Base-by-base conservation (phyloP, 192 early-diverging fungal species). In the Chytriomyces sp. region DNA sequence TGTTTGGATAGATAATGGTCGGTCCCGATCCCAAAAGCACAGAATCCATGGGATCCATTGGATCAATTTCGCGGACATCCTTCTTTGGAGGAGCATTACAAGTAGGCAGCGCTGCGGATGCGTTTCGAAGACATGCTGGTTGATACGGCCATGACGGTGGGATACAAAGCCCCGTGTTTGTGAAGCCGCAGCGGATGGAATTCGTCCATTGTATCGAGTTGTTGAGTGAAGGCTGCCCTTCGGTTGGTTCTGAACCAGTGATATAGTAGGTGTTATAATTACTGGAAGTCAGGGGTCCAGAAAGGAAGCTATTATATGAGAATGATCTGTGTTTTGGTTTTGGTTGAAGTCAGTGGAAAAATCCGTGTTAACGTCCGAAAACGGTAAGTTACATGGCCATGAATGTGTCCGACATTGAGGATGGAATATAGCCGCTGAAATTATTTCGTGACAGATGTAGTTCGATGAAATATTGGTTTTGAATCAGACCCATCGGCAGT, bases 381-480 rank as follows among this genome's bases (percentile, higher is more conserved):
- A 50, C 23, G 35, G 35, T 26, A 3, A 66, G 47, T 47, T 28
- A 50, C 57, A 66, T 13, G 7, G 20, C 13, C 24, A 7, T 28
- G 18, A 75, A 45, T 7, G 64, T 50, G 35, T 75, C 73, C 20
- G 73, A 13, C 57, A 75, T 13, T 10, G 64, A 75, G 6, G 28
- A 24, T 65, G 73, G 73, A 66, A 75, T 65, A 6, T 23, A 47
- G 3, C 73, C 73, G 49, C 45, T 44, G 16, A 75, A 50, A 64
- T 75, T 75, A 50, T 75, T 75, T 20, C 60, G 49, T 20, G 61
- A 18, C 7, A 75, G 24, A 10, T 23, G 66, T 10, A 75, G 20
- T 7, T 59, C 11, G 13, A 43, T 60, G 35, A 72, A 72, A 53
- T 59, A 72, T 11, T 10, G 7, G 16, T 28, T 16, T 13, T 6